These are phyloP conservation scores for Lepidium didymum DNA, from an alignment of 345 rosid genomes.

Conservation along the genomic window DNA sequence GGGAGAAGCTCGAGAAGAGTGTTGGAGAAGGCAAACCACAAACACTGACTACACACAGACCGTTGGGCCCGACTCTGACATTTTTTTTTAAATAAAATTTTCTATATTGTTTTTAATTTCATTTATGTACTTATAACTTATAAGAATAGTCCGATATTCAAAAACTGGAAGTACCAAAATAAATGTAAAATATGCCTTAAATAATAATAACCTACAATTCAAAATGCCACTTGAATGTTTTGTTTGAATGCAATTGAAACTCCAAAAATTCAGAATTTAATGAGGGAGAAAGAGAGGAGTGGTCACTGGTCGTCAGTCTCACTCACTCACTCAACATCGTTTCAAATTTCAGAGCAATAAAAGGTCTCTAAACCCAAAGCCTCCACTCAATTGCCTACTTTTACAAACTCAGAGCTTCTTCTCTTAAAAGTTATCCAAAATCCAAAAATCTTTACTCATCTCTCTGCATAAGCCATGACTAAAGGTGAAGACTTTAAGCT, in stretches of 20 bases:
- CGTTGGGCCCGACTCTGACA: slow-evolving; percentile 29
- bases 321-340: slow-evolving; percentile 25
- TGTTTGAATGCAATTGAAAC: neutral
- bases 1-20: slow-evolving; percentile 25
- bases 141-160: neutral
- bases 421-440: neutral
- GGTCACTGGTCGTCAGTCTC: slow-evolving; percentile 6
- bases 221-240: slow-evolving; percentile 5
- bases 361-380: slow-evolving; percentile 15
- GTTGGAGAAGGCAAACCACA: slow-evolving; percentile 24
- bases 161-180: neutral
- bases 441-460: neutral
- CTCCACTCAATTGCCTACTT: slow-evolving; percentile 16
- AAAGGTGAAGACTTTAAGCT: slow-evolving; percentile 87
- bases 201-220: neutral
- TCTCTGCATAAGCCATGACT: slow-evolving; percentile 49
- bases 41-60: slow-evolving; percentile 28
- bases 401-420: slow-evolving; percentile 7
- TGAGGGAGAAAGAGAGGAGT: neutral
- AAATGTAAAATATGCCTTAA: neutral
- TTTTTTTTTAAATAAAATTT: neutral
- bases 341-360: slow-evolving; percentile 11
- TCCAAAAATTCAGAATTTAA: slow-evolving; percentile 7
- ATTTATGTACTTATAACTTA: neutral
- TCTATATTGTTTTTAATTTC: neutral